Evolutionary conservation across 2,329 filamentous ascomycete species (phyloP).

Genomic region (Cladosporium sp.): DNA sequence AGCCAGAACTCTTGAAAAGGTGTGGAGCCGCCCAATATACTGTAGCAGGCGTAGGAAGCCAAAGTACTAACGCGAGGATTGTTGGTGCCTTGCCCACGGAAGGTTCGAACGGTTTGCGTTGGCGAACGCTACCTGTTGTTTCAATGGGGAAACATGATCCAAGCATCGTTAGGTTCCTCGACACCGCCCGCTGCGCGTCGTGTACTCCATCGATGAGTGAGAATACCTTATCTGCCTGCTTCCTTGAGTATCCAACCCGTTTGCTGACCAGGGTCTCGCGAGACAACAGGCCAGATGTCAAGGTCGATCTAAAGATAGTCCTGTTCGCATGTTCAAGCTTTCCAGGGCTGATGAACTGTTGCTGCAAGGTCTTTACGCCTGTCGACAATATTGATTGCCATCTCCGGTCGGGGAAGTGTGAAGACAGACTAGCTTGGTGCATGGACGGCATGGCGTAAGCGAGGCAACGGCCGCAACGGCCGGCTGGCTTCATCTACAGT

Average conservation of each 20-base stretch:
- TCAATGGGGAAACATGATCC: background rate
- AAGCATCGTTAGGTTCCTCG: background rate
- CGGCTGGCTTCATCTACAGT: constrained; percentile 2
- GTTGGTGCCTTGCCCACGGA: background rate
- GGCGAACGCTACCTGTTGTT: background rate
- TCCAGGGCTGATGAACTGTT: background rate
- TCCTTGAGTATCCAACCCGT: background rate
- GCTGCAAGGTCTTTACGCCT: background rate
- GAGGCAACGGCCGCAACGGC: background rate
- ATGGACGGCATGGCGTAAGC: background rate
- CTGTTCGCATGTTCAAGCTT: background rate
- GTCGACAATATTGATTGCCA: background rate
- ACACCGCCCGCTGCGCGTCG: background rate
- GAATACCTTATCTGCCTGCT: background rate
- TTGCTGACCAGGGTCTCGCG: background rate
- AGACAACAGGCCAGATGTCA: background rate
- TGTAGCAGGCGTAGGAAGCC: background rate
- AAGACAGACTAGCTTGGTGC: background rate
- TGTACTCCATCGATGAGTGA: background rate
- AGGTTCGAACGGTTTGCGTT: background rate
- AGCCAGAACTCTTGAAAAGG: background rate
- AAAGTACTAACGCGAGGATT: background rate
- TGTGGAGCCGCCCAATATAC: background rate
- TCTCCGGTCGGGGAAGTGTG: background rate
- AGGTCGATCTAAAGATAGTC: background rate